Evolutionary conservation across 2,329 filamentous ascomycete species (phyloP).

Genomic region (Eutypella sp.): DNA sequence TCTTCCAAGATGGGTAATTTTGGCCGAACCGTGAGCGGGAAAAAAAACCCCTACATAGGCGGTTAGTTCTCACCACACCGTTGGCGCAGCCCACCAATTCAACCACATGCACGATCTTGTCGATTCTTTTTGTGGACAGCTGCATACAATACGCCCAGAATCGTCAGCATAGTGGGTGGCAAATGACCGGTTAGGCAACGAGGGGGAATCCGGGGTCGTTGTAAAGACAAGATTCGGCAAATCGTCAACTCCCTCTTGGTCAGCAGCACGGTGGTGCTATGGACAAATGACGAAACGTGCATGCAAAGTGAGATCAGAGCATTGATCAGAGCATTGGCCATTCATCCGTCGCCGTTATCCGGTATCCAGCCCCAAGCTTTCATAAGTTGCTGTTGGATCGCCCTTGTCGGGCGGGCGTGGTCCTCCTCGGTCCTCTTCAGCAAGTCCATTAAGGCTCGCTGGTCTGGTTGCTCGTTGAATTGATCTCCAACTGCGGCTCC

Average conservation of each 20-base stretch:
- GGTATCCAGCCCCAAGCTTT: constrained; percentile 44
- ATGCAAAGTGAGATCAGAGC: no score
- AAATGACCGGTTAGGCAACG: no score
- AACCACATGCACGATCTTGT: not conserved
- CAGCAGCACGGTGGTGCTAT: no score
- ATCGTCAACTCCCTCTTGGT: no score
- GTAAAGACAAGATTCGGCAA: not conserved
- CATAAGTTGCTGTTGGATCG: constrained; percentile 42
- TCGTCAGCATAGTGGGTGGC: not conserved
- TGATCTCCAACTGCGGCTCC: constrained; percentile 38
- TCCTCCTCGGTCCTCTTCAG: constrained; percentile 42
- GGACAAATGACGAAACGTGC: no score
- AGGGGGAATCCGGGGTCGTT: no score
- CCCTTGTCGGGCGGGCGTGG: constrained; percentile 48
- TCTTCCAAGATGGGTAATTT: not conserved
- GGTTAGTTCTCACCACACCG: not conserved
- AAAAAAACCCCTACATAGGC: no score
- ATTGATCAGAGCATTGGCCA: not conserved
- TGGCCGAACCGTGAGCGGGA: not conserved
- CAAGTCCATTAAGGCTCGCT: constrained; percentile 42
- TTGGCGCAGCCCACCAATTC: not conserved
- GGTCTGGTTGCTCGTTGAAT: constrained; percentile 40
- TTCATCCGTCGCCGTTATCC: constrained; percentile 9
- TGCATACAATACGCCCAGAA: not conserved
- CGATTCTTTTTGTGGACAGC: not conserved